Conservation (phyloP, 2,329 filamentous ascomycete genomes). For the Aspergillus calidoustus region DNA sequence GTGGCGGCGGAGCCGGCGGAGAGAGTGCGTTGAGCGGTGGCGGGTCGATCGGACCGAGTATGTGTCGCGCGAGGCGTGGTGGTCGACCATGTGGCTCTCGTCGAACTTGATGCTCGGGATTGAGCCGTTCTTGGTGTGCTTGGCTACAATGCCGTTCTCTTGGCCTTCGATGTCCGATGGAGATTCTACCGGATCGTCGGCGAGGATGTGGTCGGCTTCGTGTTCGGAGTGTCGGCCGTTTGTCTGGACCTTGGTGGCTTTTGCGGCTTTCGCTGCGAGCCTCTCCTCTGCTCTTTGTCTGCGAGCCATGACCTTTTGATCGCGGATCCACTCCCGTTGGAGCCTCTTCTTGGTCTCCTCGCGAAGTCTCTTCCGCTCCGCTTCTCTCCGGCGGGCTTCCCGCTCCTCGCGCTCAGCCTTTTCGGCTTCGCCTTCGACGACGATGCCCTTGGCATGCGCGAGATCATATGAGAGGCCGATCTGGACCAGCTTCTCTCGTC, state of each 20-base stretch:
- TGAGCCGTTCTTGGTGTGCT: slow-evolving; percentile 22
- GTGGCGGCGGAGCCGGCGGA: slow-evolving; percentile 20
- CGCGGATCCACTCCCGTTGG: slow-evolving; percentile 47
- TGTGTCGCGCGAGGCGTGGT: slow-evolving; percentile 1
- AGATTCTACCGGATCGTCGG: slow-evolving; percentile 32
- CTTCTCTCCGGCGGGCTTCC: slow-evolving; percentile 38
- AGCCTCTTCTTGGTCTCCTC: slow-evolving; percentile 44
- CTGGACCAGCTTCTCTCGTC: slow-evolving; percentile 71
- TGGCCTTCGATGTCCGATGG: slow-evolving; percentile 32
- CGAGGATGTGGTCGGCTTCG: slow-evolving; percentile 25
- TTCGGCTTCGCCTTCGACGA: slow-evolving; percentile 45
- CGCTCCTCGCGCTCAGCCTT: slow-evolving; percentile 41
- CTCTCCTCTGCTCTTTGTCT: slow-evolving; percentile 37
- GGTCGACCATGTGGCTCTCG: slow-evolving; percentile 23
- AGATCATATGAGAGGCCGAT: slow-evolving; percentile 53
- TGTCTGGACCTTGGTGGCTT: slow-evolving; percentile 11
- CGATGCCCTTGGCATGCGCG: slow-evolving; percentile 50
- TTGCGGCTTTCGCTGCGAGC: slow-evolving; percentile 26
- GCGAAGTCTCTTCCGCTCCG: slow-evolving; percentile 42
- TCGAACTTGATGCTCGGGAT: slow-evolving; percentile 36
- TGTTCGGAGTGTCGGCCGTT: slow-evolving; percentile 8
- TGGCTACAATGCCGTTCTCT: slow-evolving; percentile 24
- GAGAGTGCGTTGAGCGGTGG: slow-evolving; percentile 10
- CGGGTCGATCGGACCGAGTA: slow-evolving; percentile 15
- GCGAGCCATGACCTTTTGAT: slow-evolving; percentile 42